A percentile compares a stretch with the other conserved stretches of the same genome.
Conservation (phyloP, 345 rosid species). For the Firmiana major region DNA sequence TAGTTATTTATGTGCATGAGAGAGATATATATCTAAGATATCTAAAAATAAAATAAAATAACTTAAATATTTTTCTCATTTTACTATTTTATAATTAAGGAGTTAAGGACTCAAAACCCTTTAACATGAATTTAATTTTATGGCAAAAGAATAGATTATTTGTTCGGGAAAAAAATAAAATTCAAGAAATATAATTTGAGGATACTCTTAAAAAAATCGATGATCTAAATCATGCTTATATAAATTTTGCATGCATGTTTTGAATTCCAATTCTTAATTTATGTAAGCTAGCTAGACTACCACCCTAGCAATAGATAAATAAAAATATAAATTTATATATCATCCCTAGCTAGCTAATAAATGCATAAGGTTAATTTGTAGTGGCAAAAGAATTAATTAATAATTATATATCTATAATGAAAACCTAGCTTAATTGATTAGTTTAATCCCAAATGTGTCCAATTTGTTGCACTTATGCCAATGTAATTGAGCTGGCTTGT, state of each 20-base stretch:
- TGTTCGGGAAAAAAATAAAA: too few relatives aligned
- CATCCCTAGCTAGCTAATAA: slow-evolving; percentile 9
- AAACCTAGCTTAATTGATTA: slow-evolving; percentile 12
- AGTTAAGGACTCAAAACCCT: too few relatives aligned
- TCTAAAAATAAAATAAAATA: too few relatives aligned
- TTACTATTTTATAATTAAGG: too few relatives aligned
- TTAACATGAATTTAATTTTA: too few relatives aligned
- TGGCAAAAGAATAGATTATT: too few relatives aligned
- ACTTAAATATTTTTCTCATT: too few relatives aligned
- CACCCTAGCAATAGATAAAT: background rate
- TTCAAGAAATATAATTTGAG: too few relatives aligned
- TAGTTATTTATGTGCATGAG: too few relatives aligned
- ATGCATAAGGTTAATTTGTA: background rate
- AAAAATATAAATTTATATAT: background rate
- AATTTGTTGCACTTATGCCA: slow-evolving; percentile 22
- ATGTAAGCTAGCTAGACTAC: background rate
- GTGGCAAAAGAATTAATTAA: background rate
- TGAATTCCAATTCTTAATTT: background rate
- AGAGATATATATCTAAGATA: too few relatives aligned
- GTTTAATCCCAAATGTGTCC: slow-evolving; percentile 19
- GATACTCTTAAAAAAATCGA: too few relatives aligned
- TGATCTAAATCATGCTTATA: background rate
- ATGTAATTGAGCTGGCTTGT: slow-evolving; percentile 38
- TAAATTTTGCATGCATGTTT: background rate
- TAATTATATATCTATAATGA: background rate